phyloP scores from a whole-genome alignment of 2,329 filamentous ascomycete species.

The Aspergillus sp. region DNA sequence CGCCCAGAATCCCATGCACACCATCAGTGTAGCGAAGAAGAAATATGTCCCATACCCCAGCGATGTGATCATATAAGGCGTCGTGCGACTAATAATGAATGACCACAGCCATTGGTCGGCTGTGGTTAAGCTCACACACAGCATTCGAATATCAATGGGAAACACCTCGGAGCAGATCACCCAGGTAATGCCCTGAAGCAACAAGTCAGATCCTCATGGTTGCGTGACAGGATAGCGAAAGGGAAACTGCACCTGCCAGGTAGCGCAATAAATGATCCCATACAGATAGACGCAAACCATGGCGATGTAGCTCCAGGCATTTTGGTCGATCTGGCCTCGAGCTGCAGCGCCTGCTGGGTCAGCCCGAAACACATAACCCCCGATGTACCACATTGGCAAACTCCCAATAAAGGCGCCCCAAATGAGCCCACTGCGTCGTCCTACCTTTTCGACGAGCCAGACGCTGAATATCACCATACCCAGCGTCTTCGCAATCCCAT shows the following conservation, averaged over 20 bases:
- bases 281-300: slow-evolving; percentile 10
- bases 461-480: slow-evolving; percentile 62
- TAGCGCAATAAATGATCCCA: slow-evolving; percentile 6
- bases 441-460: slow-evolving; percentile 19
- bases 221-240: no score
- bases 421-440: slow-evolving; percentile 57
- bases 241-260: slow-evolving; percentile 4
- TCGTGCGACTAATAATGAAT: slow-evolving; percentile 65
- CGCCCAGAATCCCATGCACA: slow-evolving; percentile 17
- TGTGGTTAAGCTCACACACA: slow-evolving; percentile 66
- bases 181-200: slow-evolving; percentile 68
- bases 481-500: slow-evolving; percentile 48
- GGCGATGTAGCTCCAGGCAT: slow-evolving; percentile 7
- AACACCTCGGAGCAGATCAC: slow-evolving; percentile 70
- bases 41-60: slow-evolving; percentile 22
- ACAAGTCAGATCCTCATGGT: slow-evolving; percentile 27
- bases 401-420: slow-evolving; percentile 52
- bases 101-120: slow-evolving; percentile 72
- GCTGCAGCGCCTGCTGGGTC: slow-evolving; percentile 53
- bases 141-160: slow-evolving; percentile 60
- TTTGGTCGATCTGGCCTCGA: background rate
- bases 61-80: slow-evolving; percentile 58
- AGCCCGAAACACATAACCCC: slow-evolving; percentile 45
- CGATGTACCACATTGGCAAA: slow-evolving; percentile 65
- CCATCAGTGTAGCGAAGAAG: slow-evolving; percentile 17